Conservation (phyloP, 495 filamentous ascomycete genomes). For the Stereocaulon alpinum region DNA sequence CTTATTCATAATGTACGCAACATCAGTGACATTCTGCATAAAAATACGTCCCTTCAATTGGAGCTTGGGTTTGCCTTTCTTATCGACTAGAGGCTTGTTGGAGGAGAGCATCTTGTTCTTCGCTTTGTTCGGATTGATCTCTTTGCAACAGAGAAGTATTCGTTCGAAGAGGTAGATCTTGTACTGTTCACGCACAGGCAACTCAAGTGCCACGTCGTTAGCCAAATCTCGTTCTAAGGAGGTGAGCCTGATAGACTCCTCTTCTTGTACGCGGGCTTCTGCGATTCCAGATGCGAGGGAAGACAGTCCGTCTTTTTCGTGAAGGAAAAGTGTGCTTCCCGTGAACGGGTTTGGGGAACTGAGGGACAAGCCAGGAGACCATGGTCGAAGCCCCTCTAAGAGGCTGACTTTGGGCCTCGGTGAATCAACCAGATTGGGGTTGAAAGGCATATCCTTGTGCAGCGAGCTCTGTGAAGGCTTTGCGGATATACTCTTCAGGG, state of each 20-base stretch:
- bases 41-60: slow-evolving; percentile 96
- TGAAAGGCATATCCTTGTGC: neutral
- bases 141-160: slow-evolving; percentile 96
- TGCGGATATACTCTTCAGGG: neutral
- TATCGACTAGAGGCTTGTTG: slow-evolving; percentile 61
- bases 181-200: slow-evolving; percentile 49
- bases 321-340: slow-evolving; percentile 1
- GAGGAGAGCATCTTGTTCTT: slow-evolving; percentile 57
- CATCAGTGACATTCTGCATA: slow-evolving; percentile 97
- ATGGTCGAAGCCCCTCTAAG: neutral
- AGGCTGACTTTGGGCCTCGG: neutral
- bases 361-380: neutral
- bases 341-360: neutral
- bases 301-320: neutral
- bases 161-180: slow-evolving; percentile 95
- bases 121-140: slow-evolving; percentile 76
- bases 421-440: neutral
- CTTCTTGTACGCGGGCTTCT: neutral
- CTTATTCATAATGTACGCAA: slow-evolving; percentile 57
- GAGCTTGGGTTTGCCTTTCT: slow-evolving; percentile 67
- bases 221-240: slow-evolving; percentile 16
- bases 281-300: neutral
- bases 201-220: slow-evolving; percentile 24
- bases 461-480: neutral
- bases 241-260: neutral